Evolutionary conservation across 768 basidiomycete species (phyloP), one percentile per base, ranked within the genome.

Genomic region (Antrodiella citrinella): DNA sequence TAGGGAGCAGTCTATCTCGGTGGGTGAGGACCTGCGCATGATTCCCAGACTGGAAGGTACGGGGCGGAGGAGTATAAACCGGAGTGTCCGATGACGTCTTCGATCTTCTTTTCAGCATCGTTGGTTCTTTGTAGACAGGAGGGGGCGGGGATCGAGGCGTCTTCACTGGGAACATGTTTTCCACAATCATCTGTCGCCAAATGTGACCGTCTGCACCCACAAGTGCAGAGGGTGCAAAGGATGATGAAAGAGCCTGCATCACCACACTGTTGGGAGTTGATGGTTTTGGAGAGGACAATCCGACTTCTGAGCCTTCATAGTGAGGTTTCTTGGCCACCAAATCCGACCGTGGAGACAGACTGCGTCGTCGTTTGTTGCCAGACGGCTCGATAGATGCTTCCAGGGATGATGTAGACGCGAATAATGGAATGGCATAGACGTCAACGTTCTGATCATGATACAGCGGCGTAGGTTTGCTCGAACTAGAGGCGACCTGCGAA

Each of bases 371-470:
- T 54, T 67, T 68, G 21, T 46, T 25, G 51, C 54, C 41, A 58
- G 59, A 13, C 52, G 30, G 2, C 38, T 9, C n/a, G 41, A 2
- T 13, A n/a, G 39, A 20, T 4, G 26, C 15, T 1, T 41, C 20
- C 21, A 23, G 40, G 12, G 20, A 45, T 35, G 30, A 35, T 15
- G 30, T 7, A 15, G 30, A 35, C 23, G 65, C 55, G 4, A 65
- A 53, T 44, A 78, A 55, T 3, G 84, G 75, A 35, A 88, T 69
- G 1, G 76, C 73, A 56, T 84, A 87, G 4, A 90, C 74, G 5
- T 76, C 71, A 47, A 91, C 65, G 55, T 81, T 81, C 9, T 74
- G 69, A 59, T 90, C 87, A 49, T 70, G 67, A 65, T 73, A 87
- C 26, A 81, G 66, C 2, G 81, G 80, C 15, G 30, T 52, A 18